Percentiles rank a stretch among this genome's conserved stretches.
Evolutionary conservation across 805 yeast genomes (phyloP).

Genomic region (Starmerella tilneyi): DNA sequence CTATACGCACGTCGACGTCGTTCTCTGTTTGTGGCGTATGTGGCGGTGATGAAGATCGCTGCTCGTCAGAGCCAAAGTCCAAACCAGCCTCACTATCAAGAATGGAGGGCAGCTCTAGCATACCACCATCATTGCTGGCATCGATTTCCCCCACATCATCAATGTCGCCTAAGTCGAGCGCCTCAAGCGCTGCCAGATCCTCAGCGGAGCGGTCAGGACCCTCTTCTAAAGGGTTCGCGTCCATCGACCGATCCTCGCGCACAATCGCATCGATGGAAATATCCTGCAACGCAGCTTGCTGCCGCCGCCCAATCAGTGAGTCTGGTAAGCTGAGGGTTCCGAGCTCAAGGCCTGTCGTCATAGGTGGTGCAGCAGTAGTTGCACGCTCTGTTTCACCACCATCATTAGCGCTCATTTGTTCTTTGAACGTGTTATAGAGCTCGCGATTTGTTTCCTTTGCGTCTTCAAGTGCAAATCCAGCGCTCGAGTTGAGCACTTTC

Average conservation of each 20-base stretch:
- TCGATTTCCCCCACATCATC: background rate
- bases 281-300: conserved; percentile 6
- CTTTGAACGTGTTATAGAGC: conserved; percentile 3
- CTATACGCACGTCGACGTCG: conserved; percentile 3
- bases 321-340: background rate
- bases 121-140: background rate
- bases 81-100: conserved; percentile 2
- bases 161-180: conserved; percentile 15
- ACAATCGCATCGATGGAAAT: conserved; percentile 16
- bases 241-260: conserved; percentile 16
- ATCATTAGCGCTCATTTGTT: conserved; percentile 2
- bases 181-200: conserved; percentile 11
- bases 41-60: conserved; percentile 17
- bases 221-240: conserved; percentile 3
- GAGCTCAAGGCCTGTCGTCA: conserved; percentile 2
- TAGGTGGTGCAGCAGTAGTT: background rate
- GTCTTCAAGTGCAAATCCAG: conserved; percentile 2
- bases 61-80: conserved; percentile 20
- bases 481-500: conserved; percentile 1
- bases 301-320: background rate
- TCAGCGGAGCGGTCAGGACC: conserved; percentile 12
- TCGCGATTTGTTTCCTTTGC: conserved; percentile 4
- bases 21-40: conserved; percentile 15
- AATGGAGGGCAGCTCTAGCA: conserved; percentile 2
- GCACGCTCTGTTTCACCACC: conserved; percentile 1